phyloP scores from a whole-genome alignment of 208 protist genomes.

The Trypanosoma theileri region DNA sequence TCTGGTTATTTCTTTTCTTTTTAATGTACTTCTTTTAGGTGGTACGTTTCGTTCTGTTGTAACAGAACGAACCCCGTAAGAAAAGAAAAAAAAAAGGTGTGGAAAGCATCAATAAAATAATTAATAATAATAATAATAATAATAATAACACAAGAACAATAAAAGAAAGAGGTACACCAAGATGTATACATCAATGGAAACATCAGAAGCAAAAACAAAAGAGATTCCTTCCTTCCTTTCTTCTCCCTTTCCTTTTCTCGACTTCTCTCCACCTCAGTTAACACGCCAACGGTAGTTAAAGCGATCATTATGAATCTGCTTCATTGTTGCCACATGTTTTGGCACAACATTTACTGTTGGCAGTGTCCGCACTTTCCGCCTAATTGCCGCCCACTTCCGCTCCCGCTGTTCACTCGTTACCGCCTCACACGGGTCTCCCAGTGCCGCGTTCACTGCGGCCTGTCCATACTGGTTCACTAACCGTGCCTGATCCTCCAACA shows the following conservation, averaged over 20 bases:
- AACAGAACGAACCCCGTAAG: constrained; percentile 2
- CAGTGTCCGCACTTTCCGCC: constrained; percentile 60
- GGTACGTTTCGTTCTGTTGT: too few relatives aligned
- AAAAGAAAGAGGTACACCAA: background rate
- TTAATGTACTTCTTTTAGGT: too few relatives aligned
- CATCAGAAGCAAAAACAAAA: constrained; percentile 6
- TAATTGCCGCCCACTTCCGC: constrained; percentile 48
- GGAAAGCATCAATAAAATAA: background rate
- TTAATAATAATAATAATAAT: background rate
- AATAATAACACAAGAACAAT: constrained; percentile 13
- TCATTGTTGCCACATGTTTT: constrained; percentile 90
- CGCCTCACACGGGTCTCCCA: constrained; percentile 61
- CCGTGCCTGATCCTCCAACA: constrained; percentile 86
- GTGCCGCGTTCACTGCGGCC: constrained; percentile 81
- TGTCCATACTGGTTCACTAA: constrained; percentile 85
- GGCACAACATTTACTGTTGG: constrained; percentile 73
- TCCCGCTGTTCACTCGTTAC: constrained; percentile 30
- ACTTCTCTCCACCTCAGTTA: constrained; percentile 44
- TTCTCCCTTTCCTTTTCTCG: background rate
- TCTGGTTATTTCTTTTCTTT: too few relatives aligned
- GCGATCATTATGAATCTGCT: constrained; percentile 92
- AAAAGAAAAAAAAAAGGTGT: constrained; percentile 14
- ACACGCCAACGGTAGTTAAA: constrained; percentile 90
- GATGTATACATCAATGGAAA: background rate
- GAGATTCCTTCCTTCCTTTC: background rate